phyloP scores from a whole-genome alignment of 2,329 filamentous ascomycete species.

The Canariomyces notabilis region DNA sequence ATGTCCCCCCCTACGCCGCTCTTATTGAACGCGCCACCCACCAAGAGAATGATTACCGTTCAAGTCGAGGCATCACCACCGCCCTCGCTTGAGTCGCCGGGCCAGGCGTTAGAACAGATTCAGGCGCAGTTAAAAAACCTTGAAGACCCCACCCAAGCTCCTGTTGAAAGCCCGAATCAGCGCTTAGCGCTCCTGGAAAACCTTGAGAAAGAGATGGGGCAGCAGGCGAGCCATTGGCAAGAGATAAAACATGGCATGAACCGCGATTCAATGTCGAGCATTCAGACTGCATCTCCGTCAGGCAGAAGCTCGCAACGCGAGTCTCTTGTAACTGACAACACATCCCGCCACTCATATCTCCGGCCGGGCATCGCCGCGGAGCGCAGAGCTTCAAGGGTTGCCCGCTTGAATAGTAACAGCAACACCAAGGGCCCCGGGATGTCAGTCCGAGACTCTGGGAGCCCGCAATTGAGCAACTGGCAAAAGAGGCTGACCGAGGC shows the following conservation, averaged over 20 bases:
- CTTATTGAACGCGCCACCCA: conserved; percentile 38
- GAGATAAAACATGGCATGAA: conserved; percentile 49
- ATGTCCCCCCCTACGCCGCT: conserved; percentile 54
- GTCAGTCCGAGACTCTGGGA: conserved; percentile 27
- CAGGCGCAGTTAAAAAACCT: conserved; percentile 48
- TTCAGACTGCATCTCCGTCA: conserved; percentile 31
- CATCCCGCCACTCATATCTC: conserved; percentile 25
- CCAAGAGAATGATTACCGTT: conserved; percentile 39
- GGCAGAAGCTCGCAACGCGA: conserved; percentile 31
- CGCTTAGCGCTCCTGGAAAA: conserved; percentile 50
- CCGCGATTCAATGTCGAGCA: conserved; percentile 47
- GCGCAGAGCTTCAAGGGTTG: conserved; percentile 35
- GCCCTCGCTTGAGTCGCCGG: conserved; percentile 50
- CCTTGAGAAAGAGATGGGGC: conserved; percentile 57
- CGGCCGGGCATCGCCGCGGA: conserved; percentile 34
- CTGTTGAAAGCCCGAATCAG: conserved; percentile 36
- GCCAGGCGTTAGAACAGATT: conserved; percentile 44
- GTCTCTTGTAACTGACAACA: conserved; percentile 23
- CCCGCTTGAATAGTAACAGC: conserved; percentile 33
- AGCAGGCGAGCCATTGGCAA: conserved; percentile 57
- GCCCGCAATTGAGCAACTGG: conserved; percentile 37
- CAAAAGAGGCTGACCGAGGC: conserved; percentile 43
- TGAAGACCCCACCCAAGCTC: conserved; percentile 37
- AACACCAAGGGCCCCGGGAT: conserved; percentile 26
- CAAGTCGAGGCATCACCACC: conserved; percentile 48